Base-by-base conservation (phyloP, 1,284 basidiomycete genomes). In the Irpex lacteus region DNA sequence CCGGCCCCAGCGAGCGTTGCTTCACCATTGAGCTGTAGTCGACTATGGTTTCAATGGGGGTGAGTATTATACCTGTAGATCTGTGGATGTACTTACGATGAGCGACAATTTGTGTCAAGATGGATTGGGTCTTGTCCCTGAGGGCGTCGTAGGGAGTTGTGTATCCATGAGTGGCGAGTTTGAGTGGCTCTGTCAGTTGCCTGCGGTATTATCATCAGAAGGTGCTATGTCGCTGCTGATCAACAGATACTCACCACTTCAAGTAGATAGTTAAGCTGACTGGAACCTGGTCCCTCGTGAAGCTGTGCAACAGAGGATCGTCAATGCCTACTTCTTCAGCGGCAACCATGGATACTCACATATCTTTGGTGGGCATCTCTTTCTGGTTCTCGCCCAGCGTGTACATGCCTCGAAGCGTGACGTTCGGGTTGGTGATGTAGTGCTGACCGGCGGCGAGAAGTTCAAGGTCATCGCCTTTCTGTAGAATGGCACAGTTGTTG, bases 351-450 rank as follows among this genome's bases (percentile, higher is more conserved):
- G n/a, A 59, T 9, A 76, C 85, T 69, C 67, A 90, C 89, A 92
- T 91, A 68, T 92, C 90, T 75, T 92, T 92, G 6, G 91, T 92
- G 2, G 90, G 89, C 87, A 92, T 89, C 74, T 92, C 91, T 36
- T 91, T 75, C 74, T 93, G 91, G 69, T 89, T 91, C 73, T 93
- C 91, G 21, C 91, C 91, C 0, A 89, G 82, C 1, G 91, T 91
- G 73, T 86, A 93, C 32, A 92, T 69, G 5, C 90, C 90, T 63
- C 91, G 88, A 7, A 93, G 77, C 1, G 90, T 92, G 49, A 93
- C 87, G 65, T 87, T 90, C 2, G 91, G 90, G 70, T 90, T 90
- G 5, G 91, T 92, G 70, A 93, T 89, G 65, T 87, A 91, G 63
- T 90, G 90, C 71, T 93, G 91, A 5, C 91, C 91, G 47, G 91